Conservation (phyloP, 2,329 filamentous ascomycete species). For the Colletotrichum plurivorum region DNA sequence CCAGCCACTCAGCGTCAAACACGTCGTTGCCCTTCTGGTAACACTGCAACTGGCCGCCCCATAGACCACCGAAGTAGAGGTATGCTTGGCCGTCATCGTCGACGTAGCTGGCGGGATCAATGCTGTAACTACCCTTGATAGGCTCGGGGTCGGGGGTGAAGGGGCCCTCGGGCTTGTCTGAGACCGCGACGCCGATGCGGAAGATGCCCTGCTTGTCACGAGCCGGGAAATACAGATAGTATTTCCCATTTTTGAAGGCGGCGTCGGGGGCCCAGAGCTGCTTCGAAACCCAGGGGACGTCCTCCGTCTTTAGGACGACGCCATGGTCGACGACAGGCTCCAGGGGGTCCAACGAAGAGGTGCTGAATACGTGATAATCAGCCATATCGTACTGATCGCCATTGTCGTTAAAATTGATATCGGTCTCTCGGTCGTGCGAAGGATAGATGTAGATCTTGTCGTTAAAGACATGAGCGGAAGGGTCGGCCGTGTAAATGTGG, state of each 20-base stretch:
- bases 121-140: slow-evolving; percentile 80
- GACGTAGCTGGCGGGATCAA: slow-evolving; percentile 83
- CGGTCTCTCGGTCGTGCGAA: slow-evolving; percentile 83
- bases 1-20: slow-evolving; percentile 70
- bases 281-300: slow-evolving; percentile 83
- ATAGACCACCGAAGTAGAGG: slow-evolving; percentile 82
- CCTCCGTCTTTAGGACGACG: slow-evolving; percentile 73
- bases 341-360: slow-evolving; percentile 64
- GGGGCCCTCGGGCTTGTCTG: slow-evolving; percentile 76
- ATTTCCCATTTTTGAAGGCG: slow-evolving; percentile 76
- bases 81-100: slow-evolving; percentile 63
- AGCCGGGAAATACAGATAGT: slow-evolving; percentile 84
- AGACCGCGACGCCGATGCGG: slow-evolving; percentile 80
- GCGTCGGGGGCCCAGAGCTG: slow-evolving; percentile 88
- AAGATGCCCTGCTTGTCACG: slow-evolving; percentile 79
- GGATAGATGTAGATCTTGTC: slow-evolving; percentile 84
- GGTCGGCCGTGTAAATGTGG: slow-evolving; percentile 85
- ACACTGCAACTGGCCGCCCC: slow-evolving; percentile 86
- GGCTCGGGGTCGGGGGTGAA: slow-evolving; percentile 75
- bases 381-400: slow-evolving; percentile 89
- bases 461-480: slow-evolving; percentile 85
- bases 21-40: slow-evolving; percentile 69
- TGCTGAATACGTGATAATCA: slow-evolving; percentile 85
- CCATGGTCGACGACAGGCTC: slow-evolving; percentile 80
- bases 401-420: slow-evolving; percentile 84